These are phyloP conservation scores for Xanthoconium purpureum DNA, from an alignment of 768 basidiomycete species.

Conservation along the genomic window DNA sequence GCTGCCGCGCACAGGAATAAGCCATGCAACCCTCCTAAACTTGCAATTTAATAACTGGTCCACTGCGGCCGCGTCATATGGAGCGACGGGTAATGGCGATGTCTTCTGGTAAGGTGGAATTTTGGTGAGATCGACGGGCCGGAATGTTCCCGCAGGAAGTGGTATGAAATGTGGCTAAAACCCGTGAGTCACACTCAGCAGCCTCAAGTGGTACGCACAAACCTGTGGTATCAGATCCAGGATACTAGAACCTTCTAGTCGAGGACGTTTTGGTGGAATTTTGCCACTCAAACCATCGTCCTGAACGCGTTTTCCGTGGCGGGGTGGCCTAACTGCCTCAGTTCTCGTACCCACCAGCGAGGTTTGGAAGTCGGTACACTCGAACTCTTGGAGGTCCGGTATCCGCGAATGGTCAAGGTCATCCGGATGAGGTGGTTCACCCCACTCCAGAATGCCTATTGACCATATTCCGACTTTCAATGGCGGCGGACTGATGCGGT, in stretches of 20 bases:
- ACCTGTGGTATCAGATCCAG: constrained; percentile 46
- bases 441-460: constrained; percentile 38
- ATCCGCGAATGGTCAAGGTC: constrained; percentile 38
- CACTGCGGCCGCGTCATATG: constrained; percentile 33
- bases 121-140: constrained; percentile 18
- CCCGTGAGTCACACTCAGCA: constrained; percentile 10
- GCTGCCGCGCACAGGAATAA: constrained; percentile 54
- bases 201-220: constrained; percentile 12
- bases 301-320: constrained; percentile 9
- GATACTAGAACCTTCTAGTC: constrained; percentile 36
- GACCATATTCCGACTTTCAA: not conserved
- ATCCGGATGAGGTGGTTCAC: constrained; percentile 23
- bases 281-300: not conserved
- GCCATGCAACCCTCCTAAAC: constrained; percentile 50
- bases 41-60: constrained; percentile 24
- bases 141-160: constrained; percentile 13
- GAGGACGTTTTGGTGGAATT: constrained; percentile 31
- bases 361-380: constrained; percentile 32
- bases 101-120: constrained; percentile 35
- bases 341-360: not conserved
- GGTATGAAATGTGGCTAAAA: constrained; percentile 25
- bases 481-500: constrained; percentile 19
- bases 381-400: constrained; percentile 44
- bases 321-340: not conserved
- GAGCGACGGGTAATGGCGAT: constrained; percentile 36